Evolutionary conservation across 371 early-diverging fungal species (phyloP).

Genomic region (Mortierella sp.): DNA sequence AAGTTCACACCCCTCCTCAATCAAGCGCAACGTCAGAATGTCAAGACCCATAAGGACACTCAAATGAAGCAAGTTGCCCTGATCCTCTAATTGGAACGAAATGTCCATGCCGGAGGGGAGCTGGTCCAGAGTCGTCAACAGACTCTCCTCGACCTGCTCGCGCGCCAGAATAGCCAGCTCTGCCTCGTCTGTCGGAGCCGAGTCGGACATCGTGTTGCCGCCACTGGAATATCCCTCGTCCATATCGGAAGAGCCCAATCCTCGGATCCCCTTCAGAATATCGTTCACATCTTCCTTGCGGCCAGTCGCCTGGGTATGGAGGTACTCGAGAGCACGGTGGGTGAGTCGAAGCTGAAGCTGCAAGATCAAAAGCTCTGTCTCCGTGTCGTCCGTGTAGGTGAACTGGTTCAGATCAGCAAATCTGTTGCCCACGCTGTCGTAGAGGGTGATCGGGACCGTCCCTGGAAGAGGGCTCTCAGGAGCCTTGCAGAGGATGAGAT

Average conservation of each 20-base stretch:
- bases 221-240: neutral
- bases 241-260: conserved; percentile 4
- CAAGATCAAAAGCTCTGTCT: conserved; percentile 52
- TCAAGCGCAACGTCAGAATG: conserved; percentile 27
- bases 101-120: conserved; percentile 37
- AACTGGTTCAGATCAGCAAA: conserved; percentile 45
- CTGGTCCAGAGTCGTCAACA: conserved; percentile 34
- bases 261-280: conserved; percentile 41
- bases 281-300: conserved; percentile 34
- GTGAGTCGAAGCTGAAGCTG: conserved; percentile 54
- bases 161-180: conserved; percentile 12
- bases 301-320: conserved; percentile 46
- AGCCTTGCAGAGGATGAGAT: conserved; percentile 41
- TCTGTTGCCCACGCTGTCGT: conserved; percentile 23
- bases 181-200: neutral
- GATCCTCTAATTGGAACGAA: conserved; percentile 33
- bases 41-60: conserved; percentile 35
- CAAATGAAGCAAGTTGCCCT: conserved; percentile 45
- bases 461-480: conserved; percentile 49
- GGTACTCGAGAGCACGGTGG: conserved; percentile 48
- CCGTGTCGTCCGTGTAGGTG: conserved; percentile 52
- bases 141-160: conserved; percentile 35
- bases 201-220: conserved; percentile 11
- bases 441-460: conserved; percentile 42
- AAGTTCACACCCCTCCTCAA: conserved; percentile 43